These are phyloP conservation scores for Oemleria cerasiformis DNA, from an alignment of 306 rosid genomes.

Conservation along the genomic window DNA sequence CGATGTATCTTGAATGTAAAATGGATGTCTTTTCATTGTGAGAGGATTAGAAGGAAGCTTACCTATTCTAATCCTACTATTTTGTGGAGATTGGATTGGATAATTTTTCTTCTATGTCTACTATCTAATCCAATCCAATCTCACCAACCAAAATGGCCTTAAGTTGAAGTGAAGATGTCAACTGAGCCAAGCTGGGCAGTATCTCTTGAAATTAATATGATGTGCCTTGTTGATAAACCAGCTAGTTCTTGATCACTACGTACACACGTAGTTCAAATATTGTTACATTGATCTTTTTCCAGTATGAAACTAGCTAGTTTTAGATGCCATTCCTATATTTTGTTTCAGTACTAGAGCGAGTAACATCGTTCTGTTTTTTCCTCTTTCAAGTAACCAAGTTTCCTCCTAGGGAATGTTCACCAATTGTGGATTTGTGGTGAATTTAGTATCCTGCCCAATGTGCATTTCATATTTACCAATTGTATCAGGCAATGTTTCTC, in stretches of 20 bases:
- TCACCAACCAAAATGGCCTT: not conserved
- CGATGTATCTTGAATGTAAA: too few relatives aligned
- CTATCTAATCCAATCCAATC: too few relatives aligned
- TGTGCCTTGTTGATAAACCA: not conserved
- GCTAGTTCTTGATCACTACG: not conserved
- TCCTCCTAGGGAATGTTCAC: not conserved
- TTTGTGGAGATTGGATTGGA: too few relatives aligned
- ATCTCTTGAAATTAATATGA: not conserved
- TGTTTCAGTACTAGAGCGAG: not conserved
- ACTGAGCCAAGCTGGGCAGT: not conserved
- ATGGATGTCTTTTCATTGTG: too few relatives aligned
- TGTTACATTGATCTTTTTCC: not conserved
- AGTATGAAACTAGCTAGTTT: not conserved
- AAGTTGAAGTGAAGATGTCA: not conserved
- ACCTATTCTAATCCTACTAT: too few relatives aligned
- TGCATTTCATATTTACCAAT: not conserved
- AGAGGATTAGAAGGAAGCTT: too few relatives aligned
- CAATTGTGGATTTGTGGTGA: not conserved
- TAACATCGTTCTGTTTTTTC: not conserved
- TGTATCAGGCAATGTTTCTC: not conserved
- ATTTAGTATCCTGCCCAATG: not conserved
- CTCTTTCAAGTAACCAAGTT: not conserved
- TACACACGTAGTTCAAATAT: not conserved
- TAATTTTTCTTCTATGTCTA: too few relatives aligned
- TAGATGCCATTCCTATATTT: not conserved